Base-by-base conservation (phyloP, 331 rosid genomes). In the Malus hybrid region DNA sequence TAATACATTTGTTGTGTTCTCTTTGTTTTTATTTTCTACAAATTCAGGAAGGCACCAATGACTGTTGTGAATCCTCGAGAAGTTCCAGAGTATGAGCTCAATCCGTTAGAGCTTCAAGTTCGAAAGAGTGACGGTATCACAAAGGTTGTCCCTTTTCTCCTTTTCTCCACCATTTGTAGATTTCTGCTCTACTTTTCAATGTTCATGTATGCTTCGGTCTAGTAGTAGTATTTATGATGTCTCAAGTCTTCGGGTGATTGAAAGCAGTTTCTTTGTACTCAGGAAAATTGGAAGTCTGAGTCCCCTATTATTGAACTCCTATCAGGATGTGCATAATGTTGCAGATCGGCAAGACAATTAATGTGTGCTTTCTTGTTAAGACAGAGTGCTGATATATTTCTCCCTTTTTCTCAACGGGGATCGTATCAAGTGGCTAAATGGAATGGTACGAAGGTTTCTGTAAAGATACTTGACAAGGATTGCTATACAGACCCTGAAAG, bases 1-100 rank as follows among this genome's bases (percentile, higher is more conserved):
- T 83, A 73, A 69, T 74, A 69, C 64, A 33, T 73, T 68, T 31
- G 33, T 65, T 31, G 33, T 28, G 5, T 87, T 78, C 60, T 84
- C 78, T 22, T 62, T 65, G 24, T 65, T 18, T 27, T 42, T 46
- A 36, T 75, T n/a, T 67, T 69, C 68, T 75, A 95, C 98, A 95
- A 92, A 88, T 71, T 79, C 83, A 90, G 89, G 88, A 95, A 85
- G 86, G 92, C 99, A 9, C 99, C 99, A 27, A 95, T 95, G 99
- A 71, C 93, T 12, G 99, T 95, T 76, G 93, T 96, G 13, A 92
- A 95, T 89, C 98, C 99, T 73, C 90, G 97, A 73, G 99, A 95
- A 86, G 96, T 95, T 83, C 99, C 99, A 2, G 99, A 95, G 82
- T 95, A 95, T 70, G 99, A 95, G 88, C 99, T 95, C 76, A 95